These are phyloP conservation scores for Alternaria tenuissima DNA, from an alignment of 2,329 filamentous ascomycete genomes.

Conservation along the genomic window DNA sequence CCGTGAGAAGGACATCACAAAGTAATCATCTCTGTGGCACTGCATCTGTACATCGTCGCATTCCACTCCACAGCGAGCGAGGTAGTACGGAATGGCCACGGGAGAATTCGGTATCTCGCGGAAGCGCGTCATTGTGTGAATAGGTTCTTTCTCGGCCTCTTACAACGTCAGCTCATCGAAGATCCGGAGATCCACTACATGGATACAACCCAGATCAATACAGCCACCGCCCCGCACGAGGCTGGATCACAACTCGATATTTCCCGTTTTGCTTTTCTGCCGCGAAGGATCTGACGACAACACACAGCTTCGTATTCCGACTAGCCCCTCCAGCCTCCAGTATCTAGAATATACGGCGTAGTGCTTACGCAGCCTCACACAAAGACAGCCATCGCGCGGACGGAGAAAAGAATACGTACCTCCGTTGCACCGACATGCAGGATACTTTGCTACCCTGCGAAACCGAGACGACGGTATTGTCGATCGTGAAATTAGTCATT, in stretches of 20 bases:
- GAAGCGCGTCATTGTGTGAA: constrained; percentile 7
- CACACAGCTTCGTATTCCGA: constrained; percentile 8
- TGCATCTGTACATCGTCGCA: not conserved
- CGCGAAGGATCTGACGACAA: constrained; percentile 13
- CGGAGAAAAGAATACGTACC: not conserved
- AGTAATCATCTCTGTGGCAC: not conserved
- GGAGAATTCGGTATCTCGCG: constrained; percentile 2
- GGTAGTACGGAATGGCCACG: not conserved
- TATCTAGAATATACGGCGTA: not conserved
- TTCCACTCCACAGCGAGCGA: not conserved
- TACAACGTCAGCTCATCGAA: constrained; percentile 1
- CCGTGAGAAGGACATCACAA: not conserved
- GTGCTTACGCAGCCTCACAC: constrained; percentile 8
- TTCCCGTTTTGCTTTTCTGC: constrained; percentile 5
- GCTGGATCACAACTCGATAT: constrained; percentile 6
- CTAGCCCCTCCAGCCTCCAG: constrained; percentile 1
- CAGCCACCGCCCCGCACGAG: constrained; percentile 1
- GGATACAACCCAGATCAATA: not conserved
- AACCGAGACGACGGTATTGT: not conserved
- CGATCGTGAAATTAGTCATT: not conserved
- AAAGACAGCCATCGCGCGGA: not conserved
- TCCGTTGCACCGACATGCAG: not conserved
- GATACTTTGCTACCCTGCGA: not conserved
- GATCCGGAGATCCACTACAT: constrained; percentile 6
- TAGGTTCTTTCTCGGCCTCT: not conserved